Conservation (phyloP, 2,329 filamentous ascomycete species). For the Diplocarpon mali region DNA sequence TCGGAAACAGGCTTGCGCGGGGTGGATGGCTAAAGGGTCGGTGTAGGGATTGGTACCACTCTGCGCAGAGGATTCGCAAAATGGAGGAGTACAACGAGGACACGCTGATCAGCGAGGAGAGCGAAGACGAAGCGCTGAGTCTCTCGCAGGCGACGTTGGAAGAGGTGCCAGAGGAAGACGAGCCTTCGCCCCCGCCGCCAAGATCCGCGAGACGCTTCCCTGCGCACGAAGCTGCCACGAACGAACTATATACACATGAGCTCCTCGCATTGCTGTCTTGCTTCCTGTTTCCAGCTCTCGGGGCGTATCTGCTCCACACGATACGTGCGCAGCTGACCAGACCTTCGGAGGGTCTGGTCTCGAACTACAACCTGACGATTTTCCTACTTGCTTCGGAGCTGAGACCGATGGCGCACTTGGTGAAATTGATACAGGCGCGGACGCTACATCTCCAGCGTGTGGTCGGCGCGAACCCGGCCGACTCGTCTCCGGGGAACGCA, state of each 20-base stretch:
- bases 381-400: constrained; percentile 83
- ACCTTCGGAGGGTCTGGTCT: constrained; percentile 77
- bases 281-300: constrained; percentile 65
- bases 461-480: constrained; percentile 44
- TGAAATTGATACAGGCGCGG: constrained; percentile 67
- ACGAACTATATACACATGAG: constrained; percentile 66
- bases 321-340: constrained; percentile 72
- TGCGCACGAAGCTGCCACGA: constrained; percentile 33
- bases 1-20: no score
- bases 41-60: constrained; percentile 60
- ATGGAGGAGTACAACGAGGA: constrained; percentile 34
- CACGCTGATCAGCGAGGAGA: constrained; percentile 31
- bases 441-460: constrained; percentile 74
- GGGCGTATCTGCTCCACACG: constrained; percentile 74
- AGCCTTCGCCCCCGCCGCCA: constrained; percentile 4
- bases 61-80: constrained; percentile 52
- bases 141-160: constrained; percentile 21
- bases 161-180: constrained; percentile 21
- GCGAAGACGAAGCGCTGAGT: constrained; percentile 32
- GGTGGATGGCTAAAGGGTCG: background rate
- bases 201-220: constrained; percentile 16
- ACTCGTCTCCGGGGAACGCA: constrained; percentile 21
- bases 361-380: constrained; percentile 85
- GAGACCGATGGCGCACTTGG: constrained; percentile 68
- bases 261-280: constrained; percentile 64